Percentiles rank a stretch among this genome's conserved stretches.
These are phyloP conservation scores for Moringa oleifera DNA, from an alignment of 345 rosid species.

Conservation along the genomic window DNA sequence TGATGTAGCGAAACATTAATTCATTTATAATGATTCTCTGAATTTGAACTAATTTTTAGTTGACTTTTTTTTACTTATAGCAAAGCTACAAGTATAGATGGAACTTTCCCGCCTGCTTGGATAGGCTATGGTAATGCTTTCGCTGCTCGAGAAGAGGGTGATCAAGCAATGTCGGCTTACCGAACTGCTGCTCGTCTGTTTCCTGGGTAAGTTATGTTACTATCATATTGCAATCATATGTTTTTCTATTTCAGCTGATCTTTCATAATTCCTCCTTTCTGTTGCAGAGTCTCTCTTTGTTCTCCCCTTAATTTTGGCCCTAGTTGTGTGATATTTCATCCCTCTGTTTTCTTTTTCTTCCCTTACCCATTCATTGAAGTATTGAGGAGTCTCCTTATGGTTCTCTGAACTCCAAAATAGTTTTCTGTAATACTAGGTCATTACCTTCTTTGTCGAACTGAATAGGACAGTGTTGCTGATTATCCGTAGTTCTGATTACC, in stretches of 20 bases:
- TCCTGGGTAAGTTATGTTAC: constrained; percentile 65
- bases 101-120: constrained; percentile 89
- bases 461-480: constrained; percentile 4
- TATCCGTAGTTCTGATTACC: neutral
- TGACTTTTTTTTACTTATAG: constrained; percentile 32
- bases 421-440: neutral
- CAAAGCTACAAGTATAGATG: constrained; percentile 83
- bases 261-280: neutral
- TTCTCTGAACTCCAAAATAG: neutral
- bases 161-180: constrained; percentile 96
- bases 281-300: neutral
- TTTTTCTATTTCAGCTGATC: neutral
- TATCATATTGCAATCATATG: constrained; percentile 3
- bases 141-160: constrained; percentile 91
- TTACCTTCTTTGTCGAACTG: neutral
- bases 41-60: constrained; percentile 14
- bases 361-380: neutral
- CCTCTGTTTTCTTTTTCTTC: neutral
- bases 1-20: neutral
- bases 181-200: constrained; percentile 91
- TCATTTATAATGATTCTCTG: neutral
- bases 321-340: neutral
- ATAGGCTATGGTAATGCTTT: constrained; percentile 88
- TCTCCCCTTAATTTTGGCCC: neutral
- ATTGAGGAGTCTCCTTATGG: neutral